Conservation (phyloP, 192 early-diverging fungal genomes). For the Coemansia furcata region DNA sequence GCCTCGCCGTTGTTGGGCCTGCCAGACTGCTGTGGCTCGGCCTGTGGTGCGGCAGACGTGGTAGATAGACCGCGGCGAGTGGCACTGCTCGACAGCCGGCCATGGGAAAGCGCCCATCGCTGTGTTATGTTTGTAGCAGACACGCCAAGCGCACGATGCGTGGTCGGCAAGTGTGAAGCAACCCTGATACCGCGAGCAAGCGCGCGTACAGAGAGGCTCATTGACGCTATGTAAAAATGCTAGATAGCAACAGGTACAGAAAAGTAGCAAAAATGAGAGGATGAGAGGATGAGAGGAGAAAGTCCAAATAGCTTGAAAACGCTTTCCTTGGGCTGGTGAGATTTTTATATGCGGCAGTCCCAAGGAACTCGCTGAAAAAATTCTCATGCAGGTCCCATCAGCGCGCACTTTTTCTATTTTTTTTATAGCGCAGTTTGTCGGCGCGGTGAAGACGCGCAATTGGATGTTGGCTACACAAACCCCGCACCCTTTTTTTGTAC, state of each 20-base stretch:
- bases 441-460: not conserved
- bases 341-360: not conserved
- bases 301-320: not conserved
- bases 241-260: not conserved
- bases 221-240: slow-evolving; percentile 1
- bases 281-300: not conserved
- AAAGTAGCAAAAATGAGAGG: not conserved
- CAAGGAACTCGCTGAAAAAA: not conserved
- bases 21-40: slow-evolving; percentile 30
- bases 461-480: not conserved
- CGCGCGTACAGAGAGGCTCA: slow-evolving; percentile 26
- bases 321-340: not conserved
- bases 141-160: not conserved
- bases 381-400: not conserved
- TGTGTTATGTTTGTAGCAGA: not conserved
- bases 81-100: not conserved
- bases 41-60: slow-evolving; percentile 24
- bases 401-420: not conserved
- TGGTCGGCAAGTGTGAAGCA: not conserved
- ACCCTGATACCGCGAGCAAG: slow-evolving; percentile 22
- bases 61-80: slow-evolving; percentile 24
- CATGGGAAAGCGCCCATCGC: not conserved
- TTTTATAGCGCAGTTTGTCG: not conserved
- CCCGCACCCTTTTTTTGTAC: not conserved
- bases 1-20: slow-evolving; percentile 10